Percentiles rank a stretch among this genome's conserved stretches.
Conservation (phyloP, 2,329 filamentous ascomycete genomes). For the Tolypocladium nubicola region DNA sequence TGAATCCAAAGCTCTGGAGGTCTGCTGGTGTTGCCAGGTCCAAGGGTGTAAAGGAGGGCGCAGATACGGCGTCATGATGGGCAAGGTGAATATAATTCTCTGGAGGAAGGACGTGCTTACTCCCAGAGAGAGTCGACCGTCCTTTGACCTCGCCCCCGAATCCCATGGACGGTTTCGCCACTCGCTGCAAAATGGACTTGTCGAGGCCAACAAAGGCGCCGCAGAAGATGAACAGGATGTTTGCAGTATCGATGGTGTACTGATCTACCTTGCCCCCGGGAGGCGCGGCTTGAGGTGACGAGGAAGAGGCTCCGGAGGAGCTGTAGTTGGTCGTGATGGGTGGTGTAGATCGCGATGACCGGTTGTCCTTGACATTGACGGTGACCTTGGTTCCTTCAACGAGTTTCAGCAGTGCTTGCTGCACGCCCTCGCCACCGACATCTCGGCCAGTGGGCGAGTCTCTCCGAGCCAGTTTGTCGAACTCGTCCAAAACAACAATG, state of each 20-base stretch:
- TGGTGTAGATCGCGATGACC: conserved; percentile 41
- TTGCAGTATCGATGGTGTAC: conserved; percentile 78
- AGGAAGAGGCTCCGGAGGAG: conserved; percentile 29
- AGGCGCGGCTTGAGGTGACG: conserved; percentile 34
- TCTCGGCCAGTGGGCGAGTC: conserved; percentile 85
- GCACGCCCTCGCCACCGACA: conserved; percentile 91
- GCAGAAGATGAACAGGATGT: conserved; percentile 94
- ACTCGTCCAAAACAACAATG: conserved; percentile 92
- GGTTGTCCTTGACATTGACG: conserved; percentile 75
- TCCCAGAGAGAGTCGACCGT: conserved; percentile 35
- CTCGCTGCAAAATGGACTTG: conserved; percentile 76
- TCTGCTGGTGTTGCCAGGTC: conserved; percentile 68
- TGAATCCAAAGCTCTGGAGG: conserved; percentile 79
- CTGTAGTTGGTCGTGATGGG: conserved; percentile 44
- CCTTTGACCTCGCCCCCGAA: conserved; percentile 75
- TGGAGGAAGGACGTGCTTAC: conserved; percentile 52
- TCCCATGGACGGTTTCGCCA: conserved; percentile 76
- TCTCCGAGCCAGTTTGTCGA: conserved; percentile 90
- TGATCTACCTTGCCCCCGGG: conserved; percentile 46
- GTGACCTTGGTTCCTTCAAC: conserved; percentile 93
- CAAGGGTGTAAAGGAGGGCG: conserved; percentile 42
- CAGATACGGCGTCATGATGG: conserved; percentile 32
- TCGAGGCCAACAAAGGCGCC: conserved; percentile 91
- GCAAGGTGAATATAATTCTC: conserved; percentile 47
- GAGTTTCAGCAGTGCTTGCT: conserved; percentile 90